phyloP scores from a whole-genome alignment of 139 green algal genomes.

The Ettlia oleoabundans region DNA sequence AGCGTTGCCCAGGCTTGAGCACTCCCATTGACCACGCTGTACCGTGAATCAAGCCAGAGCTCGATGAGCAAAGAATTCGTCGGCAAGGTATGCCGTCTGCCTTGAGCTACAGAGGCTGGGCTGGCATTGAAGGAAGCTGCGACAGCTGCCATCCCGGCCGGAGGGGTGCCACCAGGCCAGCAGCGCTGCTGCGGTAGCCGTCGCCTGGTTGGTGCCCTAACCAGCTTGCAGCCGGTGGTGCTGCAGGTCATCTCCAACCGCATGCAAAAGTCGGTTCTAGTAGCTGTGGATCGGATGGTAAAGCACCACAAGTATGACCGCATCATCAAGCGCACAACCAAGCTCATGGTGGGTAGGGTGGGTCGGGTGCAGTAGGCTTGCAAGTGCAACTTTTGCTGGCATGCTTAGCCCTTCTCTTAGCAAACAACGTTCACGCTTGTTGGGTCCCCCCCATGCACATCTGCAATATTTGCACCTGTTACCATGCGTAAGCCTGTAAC shows the following conservation, averaged over 20 bases:
- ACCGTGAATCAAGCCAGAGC: neutral
- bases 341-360: constrained; percentile 74
- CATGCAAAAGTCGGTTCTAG: constrained; percentile 68
- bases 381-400: no score
- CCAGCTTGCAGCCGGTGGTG: no score
- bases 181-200: no score
- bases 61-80: constrained; percentile 38
- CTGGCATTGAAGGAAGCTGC: no score
- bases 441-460: neutral
- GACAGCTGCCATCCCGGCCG: neutral
- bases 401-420: neutral
- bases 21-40: neutral
- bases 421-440: neutral
- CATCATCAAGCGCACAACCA: constrained; percentile 46
- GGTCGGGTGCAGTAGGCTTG: no score
- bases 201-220: no score
- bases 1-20: no score
- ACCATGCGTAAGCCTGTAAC: no score
- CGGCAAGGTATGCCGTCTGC: constrained; percentile 34
- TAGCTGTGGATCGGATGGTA: constrained; percentile 54
- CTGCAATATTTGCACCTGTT: no score
- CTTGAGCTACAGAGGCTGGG: no score
- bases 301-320: constrained; percentile 56
- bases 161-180: no score
- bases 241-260: constrained; percentile 67